These are phyloP conservation scores for Botrytis pseudocinerea DNA, from an alignment of 2,329 filamentous ascomycete genomes.

Conservation along the genomic window DNA sequence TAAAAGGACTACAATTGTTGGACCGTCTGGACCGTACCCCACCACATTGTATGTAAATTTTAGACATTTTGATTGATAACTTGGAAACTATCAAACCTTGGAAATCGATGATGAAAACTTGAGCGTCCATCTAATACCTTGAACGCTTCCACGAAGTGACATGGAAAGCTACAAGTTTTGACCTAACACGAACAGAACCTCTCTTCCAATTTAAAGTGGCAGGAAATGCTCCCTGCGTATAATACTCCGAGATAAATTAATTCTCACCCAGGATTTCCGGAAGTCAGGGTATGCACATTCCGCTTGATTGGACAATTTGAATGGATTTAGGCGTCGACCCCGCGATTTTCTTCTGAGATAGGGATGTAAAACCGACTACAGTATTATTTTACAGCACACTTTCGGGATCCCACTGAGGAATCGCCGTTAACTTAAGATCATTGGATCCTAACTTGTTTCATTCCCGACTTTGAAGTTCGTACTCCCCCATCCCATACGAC, in stretches of 20 bases:
- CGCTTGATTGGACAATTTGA: background rate
- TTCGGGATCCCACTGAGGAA: background rate
- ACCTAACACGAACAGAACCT: background rate
- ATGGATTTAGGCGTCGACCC: background rate
- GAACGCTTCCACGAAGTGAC: background rate
- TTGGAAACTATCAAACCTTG: background rate
- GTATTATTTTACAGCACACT: background rate
- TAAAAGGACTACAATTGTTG: background rate
- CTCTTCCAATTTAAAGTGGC: conserved; percentile 5
- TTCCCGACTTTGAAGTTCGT: background rate
- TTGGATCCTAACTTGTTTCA: background rate
- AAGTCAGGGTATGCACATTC: conserved; percentile 4
- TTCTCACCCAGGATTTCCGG: background rate
- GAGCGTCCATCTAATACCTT: background rate
- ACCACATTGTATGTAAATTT: background rate
- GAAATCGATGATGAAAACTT: background rate
- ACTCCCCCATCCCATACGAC: background rate
- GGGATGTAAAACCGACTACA: background rate
- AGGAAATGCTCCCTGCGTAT: conserved; percentile 12
- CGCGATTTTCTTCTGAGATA: conserved; percentile 1
- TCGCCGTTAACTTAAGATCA: background rate
- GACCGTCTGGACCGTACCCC: background rate
- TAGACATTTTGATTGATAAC: background rate
- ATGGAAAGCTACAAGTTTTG: background rate
- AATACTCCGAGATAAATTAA: conserved; percentile 13